Evolutionary conservation across 257 asterid species (phyloP).

Genomic region (Solanum sparsipilum): DNA sequence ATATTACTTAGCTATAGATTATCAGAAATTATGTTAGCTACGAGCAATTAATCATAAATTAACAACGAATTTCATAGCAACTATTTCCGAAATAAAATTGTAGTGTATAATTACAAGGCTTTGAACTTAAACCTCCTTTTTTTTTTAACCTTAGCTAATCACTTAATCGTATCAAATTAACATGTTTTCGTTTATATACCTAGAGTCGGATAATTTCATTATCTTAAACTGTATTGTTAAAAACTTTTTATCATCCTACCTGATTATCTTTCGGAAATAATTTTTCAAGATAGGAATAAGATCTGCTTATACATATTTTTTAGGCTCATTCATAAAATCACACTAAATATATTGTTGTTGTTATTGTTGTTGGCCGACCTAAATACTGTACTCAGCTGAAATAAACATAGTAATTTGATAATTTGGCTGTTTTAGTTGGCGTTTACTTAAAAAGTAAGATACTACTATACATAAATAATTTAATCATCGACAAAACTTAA

Average conservation of each 20-base stretch:
- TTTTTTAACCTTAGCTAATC: not conserved
- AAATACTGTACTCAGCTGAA: not conserved
- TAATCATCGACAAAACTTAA: not conserved
- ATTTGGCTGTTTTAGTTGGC: not conserved
- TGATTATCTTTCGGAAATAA: not conserved
- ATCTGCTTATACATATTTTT: too few relatives aligned
- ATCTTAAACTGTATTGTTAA: not conserved
- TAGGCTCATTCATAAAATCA: too few relatives aligned
- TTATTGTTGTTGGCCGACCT: too few relatives aligned
- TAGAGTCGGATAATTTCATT: not conserved
- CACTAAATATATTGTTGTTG: too few relatives aligned
- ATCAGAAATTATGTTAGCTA: too few relatives aligned
- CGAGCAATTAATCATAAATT: too few relatives aligned
- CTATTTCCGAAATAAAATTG: too few relatives aligned
- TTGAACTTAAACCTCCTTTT: too few relatives aligned
- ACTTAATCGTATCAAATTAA: not conserved
- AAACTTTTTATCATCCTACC: not conserved
- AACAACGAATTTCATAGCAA: too few relatives aligned
- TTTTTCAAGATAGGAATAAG: too few relatives aligned
- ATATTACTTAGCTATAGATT: too few relatives aligned
- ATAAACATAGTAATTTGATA: not conserved
- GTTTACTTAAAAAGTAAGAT: not conserved
- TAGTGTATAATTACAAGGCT: too few relatives aligned
- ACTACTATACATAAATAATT: not conserved
- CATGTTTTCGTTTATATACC: not conserved